Evolutionary conservation across 2,329 filamentous ascomycete species (phyloP).

Genomic region (Hymenoscyphus scutula): DNA sequence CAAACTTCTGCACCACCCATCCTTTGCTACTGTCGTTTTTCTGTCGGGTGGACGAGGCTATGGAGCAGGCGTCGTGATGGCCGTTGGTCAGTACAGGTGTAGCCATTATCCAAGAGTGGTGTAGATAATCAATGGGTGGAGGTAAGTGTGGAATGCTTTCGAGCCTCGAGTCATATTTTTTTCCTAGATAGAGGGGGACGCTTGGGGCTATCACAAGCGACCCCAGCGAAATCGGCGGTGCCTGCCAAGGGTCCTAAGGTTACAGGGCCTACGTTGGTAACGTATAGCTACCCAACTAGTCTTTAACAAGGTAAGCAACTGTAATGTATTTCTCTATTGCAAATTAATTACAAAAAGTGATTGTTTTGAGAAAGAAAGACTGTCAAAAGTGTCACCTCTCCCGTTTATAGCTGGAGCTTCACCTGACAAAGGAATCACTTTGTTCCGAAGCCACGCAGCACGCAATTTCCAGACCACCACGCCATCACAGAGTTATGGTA

Average conservation of each 20-base stretch:
- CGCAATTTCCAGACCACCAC: too few species aligned
- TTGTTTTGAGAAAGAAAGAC: neutral
- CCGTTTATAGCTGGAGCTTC: too few species aligned
- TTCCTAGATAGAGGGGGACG: conserved; percentile 7
- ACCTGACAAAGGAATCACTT: too few species aligned
- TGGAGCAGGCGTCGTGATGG: conserved; percentile 16
- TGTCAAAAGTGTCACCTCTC: too few species aligned
- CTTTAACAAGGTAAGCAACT: neutral
- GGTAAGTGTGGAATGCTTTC: conserved; percentile 6
- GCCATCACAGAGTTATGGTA: neutral
- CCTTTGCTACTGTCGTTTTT: conserved; percentile 38
- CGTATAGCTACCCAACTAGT: neutral
- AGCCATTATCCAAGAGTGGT: conserved; percentile 24
- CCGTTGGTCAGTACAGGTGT: conserved; percentile 20
- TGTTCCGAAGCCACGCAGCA: too few species aligned
- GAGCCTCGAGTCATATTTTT: conserved; percentile 20
- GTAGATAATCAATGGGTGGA: conserved; percentile 6
- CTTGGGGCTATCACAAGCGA: conserved; percentile 7
- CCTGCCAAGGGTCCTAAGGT: neutral
- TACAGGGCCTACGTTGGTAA: too few species aligned
- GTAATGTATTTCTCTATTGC: neutral
- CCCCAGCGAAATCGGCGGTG: conserved; percentile 1
- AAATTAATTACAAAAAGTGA: neutral
- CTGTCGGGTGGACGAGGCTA: conserved; percentile 15
- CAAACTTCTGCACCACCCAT: conserved; percentile 94